Evolutionary conservation across 2,329 filamentous ascomycete species (phyloP).

Genomic region (Neofusicoccum parvum): DNA sequence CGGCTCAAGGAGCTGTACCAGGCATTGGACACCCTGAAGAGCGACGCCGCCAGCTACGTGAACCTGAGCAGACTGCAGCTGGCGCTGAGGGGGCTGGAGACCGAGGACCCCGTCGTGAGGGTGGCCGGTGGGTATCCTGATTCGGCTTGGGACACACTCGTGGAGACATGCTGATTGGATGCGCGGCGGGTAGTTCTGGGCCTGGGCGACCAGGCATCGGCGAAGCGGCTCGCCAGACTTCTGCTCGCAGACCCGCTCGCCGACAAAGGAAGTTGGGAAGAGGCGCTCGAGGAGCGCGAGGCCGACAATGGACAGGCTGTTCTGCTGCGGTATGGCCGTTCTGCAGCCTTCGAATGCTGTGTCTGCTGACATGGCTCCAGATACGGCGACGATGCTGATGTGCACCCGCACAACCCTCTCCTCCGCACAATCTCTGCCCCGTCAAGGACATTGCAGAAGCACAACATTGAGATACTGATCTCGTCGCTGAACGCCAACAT

Average conservation of each 20-base stretch:
- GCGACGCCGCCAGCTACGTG: constrained; percentile 62
- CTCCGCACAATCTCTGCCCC: constrained; percentile 65
- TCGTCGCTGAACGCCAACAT: constrained; percentile 54
- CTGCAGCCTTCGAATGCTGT: background rate
- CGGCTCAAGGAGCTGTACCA: constrained; percentile 60
- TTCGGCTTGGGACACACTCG: background rate
- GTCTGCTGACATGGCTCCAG: constrained; percentile 35
- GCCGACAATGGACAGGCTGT: constrained; percentile 40
- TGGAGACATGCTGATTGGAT: constrained; percentile 22
- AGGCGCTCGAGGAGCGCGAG: constrained; percentile 36
- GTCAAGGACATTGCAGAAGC: constrained; percentile 61
- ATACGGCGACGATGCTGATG: constrained; percentile 56
- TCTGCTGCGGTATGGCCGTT: constrained; percentile 42
- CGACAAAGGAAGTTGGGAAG: constrained; percentile 47
- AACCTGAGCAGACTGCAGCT: constrained; percentile 73
- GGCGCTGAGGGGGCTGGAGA: constrained; percentile 66
- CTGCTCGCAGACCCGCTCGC: constrained; percentile 51
- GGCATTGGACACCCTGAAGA: constrained; percentile 62
- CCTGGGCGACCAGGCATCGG: constrained; percentile 54
- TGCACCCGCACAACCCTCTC: constrained; percentile 52
- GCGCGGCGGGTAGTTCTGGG: constrained; percentile 47
- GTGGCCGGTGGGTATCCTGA: constrained; percentile 53
- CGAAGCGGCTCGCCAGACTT: constrained; percentile 68
- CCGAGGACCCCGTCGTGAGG: constrained; percentile 55
- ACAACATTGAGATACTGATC: constrained; percentile 66